Percentiles rank a stretch among this genome's conserved stretches.
These are phyloP conservation scores for Epichloe sibirici DNA, from an alignment of 2,329 filamentous ascomycete species.

Conservation along the genomic window DNA sequence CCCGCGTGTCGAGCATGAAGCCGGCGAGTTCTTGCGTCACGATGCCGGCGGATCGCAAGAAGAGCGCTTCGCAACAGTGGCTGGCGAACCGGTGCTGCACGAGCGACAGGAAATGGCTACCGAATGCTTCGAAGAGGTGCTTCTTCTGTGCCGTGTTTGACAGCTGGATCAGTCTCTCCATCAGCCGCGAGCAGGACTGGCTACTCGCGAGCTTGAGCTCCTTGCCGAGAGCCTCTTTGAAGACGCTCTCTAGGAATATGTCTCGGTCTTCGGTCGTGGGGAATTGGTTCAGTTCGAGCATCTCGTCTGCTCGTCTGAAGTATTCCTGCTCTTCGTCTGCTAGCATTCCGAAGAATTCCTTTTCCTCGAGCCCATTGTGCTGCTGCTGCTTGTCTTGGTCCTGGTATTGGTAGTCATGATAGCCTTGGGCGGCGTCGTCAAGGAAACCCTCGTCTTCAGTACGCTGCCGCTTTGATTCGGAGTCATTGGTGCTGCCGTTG, in stretches of 20 bases:
- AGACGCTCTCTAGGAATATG: conserved; percentile 69
- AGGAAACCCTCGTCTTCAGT: conserved; percentile 9
- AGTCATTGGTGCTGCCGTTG: conserved; percentile 6
- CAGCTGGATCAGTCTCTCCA: conserved; percentile 81
- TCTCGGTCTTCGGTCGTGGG: conserved; percentile 58
- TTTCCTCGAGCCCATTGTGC: conserved; percentile 33
- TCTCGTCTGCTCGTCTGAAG: conserved; percentile 78
- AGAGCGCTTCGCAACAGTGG: conserved; percentile 92
- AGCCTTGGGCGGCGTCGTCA: not conserved
- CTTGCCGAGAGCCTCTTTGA: conserved; percentile 76
- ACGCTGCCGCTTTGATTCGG: conserved; percentile 16
- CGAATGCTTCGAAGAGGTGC: conserved; percentile 73
- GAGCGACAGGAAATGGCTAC: conserved; percentile 74
- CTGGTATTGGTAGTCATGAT: conserved; percentile 10
- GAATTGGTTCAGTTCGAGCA: conserved; percentile 85
- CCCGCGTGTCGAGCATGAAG: conserved; percentile 30
- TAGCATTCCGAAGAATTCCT: conserved; percentile 84
- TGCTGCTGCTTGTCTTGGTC: conserved; percentile 14
- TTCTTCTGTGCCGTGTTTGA: conserved; percentile 74
- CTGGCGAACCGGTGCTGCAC: conserved; percentile 94
- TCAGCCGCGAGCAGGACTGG: conserved; percentile 84
- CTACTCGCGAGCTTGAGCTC: conserved; percentile 93
- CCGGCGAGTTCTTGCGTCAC: conserved; percentile 61
- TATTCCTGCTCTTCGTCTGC: conserved; percentile 92
- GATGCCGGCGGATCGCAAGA: conserved; percentile 66